Evolutionary conservation across 805 yeast genomes (phyloP), one percentile per base, ranked within the genome.

Genomic region (Candida sanyiensis): DNA sequence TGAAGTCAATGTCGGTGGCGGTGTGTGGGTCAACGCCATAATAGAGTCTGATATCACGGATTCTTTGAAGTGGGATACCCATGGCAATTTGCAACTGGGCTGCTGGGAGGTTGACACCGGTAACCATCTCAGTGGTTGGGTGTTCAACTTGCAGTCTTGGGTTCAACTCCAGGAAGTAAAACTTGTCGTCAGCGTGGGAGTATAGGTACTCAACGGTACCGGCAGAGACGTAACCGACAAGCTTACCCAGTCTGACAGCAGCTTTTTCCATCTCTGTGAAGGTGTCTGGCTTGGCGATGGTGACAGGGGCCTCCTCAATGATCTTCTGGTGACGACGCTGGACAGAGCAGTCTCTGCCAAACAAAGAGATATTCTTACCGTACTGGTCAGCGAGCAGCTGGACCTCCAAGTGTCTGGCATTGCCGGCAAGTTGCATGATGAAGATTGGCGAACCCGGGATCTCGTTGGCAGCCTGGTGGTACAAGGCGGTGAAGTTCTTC

Each of bases 101-200:
- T 42, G 97, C 95, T 21, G 99, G 99, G 61, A 93, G 73, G 60
- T 93, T 94, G 39, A 93, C 97, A 50, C 98, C 98, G 18, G 95
- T 83, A 41, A 88, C 98, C 99, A 93, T 93, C 70, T 93, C 99
- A 28, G 98, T 93, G 32, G 98, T 93, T 57, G 99, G 99, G 73
- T 93, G 99, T 74, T 93, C 99, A 44, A 93, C 99, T 72, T 93
- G 99, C 63, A 93, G 74, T 73, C 99, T 85, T 56, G 99, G 98
- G 63, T 93, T 93, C 62, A 93, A 75, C 69, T 93, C 99, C 61
- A 93, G 73, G 65, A 93, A 93, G 73, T 89, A 93, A 62, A 90
- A 93, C 61, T 89, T 87, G 64, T 90, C 89, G 45, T 93, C 97
- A 41, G 84, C 77, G 61, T 88, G 93, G 20, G 96, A 87, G 62